Evolutionary conservation across 495 filamentous ascomycete species (phyloP).

Genomic region (Bombardia bombarda): DNA sequence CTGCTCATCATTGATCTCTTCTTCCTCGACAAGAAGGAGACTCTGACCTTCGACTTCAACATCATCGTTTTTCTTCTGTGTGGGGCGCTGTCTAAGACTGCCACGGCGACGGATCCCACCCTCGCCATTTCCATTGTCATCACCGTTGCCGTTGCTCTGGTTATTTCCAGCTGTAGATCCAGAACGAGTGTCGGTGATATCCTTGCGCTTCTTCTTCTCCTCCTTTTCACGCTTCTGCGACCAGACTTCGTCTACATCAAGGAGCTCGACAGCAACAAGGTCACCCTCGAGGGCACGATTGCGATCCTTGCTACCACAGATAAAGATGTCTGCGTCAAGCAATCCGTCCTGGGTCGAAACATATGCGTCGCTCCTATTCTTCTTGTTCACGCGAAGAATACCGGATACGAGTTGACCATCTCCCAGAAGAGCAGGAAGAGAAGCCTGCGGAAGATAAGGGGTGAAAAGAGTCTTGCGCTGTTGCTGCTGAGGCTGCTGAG

Average conservation of each 20-base stretch:
- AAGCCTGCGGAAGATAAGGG: slow-evolving; percentile 94
- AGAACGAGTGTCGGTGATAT: slow-evolving; percentile 84
- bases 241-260: slow-evolving; percentile 98
- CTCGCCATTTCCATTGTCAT: slow-evolving; percentile 61
- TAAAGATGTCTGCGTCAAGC: slow-evolving; percentile 97
- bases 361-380: slow-evolving; percentile 97
- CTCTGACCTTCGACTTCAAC: slow-evolving; percentile 98
- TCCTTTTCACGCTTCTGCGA: slow-evolving; percentile 97
- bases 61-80: slow-evolving; percentile 99
- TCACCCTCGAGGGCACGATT: slow-evolving; percentile 96
- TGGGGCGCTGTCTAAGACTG: slow-evolving; percentile 91
- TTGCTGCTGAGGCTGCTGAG: slow-evolving; percentile 79
- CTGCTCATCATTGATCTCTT: slow-evolving; percentile 96
- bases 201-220: slow-evolving; percentile 99
- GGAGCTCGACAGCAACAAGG: slow-evolving; percentile 87
- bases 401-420: slow-evolving; percentile 94
- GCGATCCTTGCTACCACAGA: slow-evolving; percentile 96
- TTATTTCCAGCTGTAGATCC: slow-evolving; percentile 63
- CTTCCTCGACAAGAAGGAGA: slow-evolving; percentile 91
- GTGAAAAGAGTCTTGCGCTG: slow-evolving; percentile 98
- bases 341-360: slow-evolving; percentile 81
- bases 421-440: slow-evolving; percentile 78
- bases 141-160: slow-evolving; percentile 56
- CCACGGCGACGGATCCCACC: slow-evolving; percentile 87
- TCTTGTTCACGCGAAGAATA: slow-evolving; percentile 97